A percentile compares a stretch with the other conserved stretches of the same genome.
Conservation (phyloP, 2,329 filamentous ascomycete genomes). For the Fusarium robinianum region DNA sequence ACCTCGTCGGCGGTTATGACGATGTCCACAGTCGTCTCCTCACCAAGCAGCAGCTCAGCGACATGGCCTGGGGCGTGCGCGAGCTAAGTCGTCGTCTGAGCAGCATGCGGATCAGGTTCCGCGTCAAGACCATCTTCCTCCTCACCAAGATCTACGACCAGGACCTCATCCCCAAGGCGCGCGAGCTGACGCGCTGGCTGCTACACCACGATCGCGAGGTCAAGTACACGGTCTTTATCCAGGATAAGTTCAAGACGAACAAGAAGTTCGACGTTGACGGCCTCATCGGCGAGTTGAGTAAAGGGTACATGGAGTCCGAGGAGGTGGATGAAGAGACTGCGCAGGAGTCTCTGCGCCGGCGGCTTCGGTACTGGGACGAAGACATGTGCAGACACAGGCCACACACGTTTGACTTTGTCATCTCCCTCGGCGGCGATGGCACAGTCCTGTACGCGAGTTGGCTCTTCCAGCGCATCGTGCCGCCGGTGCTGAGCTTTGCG, state of each 20-base stretch:
- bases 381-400: conserved; percentile 76
- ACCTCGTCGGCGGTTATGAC: conserved; percentile 44
- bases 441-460: conserved; percentile 95
- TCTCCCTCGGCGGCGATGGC: conserved; percentile 93
- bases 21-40: conserved; percentile 70
- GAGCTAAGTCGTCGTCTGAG: conserved; percentile 86
- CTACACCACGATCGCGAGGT: conserved; percentile 69
- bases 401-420: conserved; percentile 89
- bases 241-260: conserved; percentile 73
- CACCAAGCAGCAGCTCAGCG: conserved; percentile 91
- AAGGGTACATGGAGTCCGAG: conserved; percentile 46
- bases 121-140: conserved; percentile 82
- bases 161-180: conserved; percentile 74
- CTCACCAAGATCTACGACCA: conserved; percentile 92
- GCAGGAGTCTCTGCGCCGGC: conserved; percentile 46
- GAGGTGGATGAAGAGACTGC: conserved; percentile 42
- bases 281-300: conserved; percentile 64
- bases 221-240: conserved; percentile 79
- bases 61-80: conserved; percentile 96
- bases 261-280: conserved; percentile 74
- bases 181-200: conserved; percentile 80
- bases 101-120: conserved; percentile 79
- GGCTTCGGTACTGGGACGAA: conserved; percentile 83
- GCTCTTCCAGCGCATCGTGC: conserved; percentile 94
- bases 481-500: conserved; percentile 88